phyloP scores from a whole-genome alignment of 257 asterid genomes.

The Paulownia fortunei region DNA sequence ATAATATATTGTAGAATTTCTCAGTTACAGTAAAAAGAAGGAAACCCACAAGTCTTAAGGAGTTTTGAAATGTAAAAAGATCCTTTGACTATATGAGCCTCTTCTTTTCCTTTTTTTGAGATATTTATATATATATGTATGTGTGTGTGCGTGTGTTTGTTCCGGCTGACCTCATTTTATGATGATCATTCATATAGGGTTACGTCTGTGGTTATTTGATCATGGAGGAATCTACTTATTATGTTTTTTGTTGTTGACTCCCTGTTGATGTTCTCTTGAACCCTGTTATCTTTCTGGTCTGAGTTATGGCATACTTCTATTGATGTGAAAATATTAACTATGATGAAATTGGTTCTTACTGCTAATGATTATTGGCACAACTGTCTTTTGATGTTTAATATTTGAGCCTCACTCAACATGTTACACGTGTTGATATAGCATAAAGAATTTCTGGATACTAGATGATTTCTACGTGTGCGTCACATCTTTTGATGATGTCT shows the following conservation, averaged over 20 bases:
- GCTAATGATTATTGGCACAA: neutral
- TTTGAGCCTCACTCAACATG: neutral
- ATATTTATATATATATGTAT: neutral
- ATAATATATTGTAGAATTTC: conserved; percentile 23
- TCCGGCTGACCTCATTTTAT: neutral
- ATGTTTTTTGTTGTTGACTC: neutral
- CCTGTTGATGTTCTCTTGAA: conserved; percentile 3
- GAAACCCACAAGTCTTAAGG: neutral
- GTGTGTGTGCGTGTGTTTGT: neutral
- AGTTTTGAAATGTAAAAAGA: neutral
- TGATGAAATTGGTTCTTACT: neutral
- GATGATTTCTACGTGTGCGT: conserved; percentile 21
- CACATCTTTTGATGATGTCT: neutral
- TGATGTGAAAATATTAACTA: neutral
- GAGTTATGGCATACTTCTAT: conserved; percentile 1
- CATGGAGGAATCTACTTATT: neutral
- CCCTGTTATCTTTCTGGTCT: neutral
- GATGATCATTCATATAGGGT: neutral
- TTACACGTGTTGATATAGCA: neutral
- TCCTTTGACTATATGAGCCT: conserved; percentile 9
- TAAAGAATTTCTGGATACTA: neutral
- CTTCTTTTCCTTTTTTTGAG: conserved; percentile 24
- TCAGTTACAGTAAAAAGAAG: neutral
- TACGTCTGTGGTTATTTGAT: conserved; percentile 3
- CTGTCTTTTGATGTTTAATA: neutral